phyloP scores from a whole-genome alignment of 2,329 filamentous ascomycete species.

The Whalleya microplaca region DNA sequence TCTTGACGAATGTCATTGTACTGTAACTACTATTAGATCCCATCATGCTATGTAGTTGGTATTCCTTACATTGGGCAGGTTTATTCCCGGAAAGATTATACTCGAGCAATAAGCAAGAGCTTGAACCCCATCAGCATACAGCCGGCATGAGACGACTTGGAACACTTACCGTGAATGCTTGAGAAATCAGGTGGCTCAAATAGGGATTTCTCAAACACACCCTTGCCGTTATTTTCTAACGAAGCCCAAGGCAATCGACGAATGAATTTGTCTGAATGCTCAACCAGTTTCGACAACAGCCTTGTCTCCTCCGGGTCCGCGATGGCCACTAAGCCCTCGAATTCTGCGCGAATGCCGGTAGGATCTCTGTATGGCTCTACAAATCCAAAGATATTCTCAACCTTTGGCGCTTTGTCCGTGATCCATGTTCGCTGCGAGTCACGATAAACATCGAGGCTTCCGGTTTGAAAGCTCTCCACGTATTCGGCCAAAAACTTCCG shows the following conservation, averaged over 20 bases:
- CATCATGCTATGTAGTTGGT: too few relatives aligned
- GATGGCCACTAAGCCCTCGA: conserved; percentile 62
- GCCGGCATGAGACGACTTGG: conserved; percentile 29
- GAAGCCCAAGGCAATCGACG: conserved; percentile 68
- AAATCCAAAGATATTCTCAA: conserved; percentile 65
- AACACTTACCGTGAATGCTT: conserved; percentile 63
- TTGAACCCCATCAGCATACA: conserved; percentile 29
- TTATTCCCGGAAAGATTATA: conserved; percentile 47
- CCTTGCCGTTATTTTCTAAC: conserved; percentile 42
- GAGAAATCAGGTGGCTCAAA: conserved; percentile 77
- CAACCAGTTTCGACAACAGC: conserved; percentile 63
- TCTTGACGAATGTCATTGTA: conserved; percentile 62
- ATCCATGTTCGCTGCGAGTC: conserved; percentile 61
- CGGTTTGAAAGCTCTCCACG: conserved; percentile 58
- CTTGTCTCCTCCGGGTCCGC: conserved; percentile 68
- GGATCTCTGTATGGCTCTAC: conserved; percentile 68
- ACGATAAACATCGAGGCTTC: conserved; percentile 58
- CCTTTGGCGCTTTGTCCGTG: conserved; percentile 56
- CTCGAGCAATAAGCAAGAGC: conserved; percentile 49
- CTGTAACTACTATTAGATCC: too few relatives aligned
- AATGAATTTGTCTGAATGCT: conserved; percentile 67
- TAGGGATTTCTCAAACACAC: conserved; percentile 71
- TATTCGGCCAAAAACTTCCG: conserved; percentile 55
- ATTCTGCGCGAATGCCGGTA: conserved; percentile 60
- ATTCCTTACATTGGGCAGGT: conserved; percentile 49